Percentiles rank a stretch among this genome's conserved stretches.
Conservation (phyloP, 257 asterid species). For the Haberlea rhodopensis region DNA sequence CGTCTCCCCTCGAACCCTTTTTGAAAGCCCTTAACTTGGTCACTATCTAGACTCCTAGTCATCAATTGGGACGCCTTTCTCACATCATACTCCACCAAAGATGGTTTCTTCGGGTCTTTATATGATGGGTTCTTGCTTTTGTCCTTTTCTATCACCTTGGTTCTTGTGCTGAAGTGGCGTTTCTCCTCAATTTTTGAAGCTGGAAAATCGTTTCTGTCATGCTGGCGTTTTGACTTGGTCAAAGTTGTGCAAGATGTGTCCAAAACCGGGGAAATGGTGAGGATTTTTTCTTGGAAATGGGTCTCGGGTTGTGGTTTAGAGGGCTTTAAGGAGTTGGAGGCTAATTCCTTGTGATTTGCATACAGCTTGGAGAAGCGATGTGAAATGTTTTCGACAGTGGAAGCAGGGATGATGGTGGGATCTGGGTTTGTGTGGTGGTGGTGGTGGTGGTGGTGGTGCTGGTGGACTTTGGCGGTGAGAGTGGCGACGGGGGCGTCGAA, state of each 20-base stretch:
- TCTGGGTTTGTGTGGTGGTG: conserved; percentile 50
- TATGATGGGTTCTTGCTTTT: conserved; percentile 33
- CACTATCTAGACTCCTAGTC: conserved; percentile 37
- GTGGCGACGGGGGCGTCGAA: conserved; percentile 30
- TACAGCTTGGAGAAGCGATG: conserved; percentile 68
- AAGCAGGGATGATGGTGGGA: conserved; percentile 47
- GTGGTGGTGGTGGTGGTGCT: too few relatives aligned
- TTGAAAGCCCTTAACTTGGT: conserved; percentile 28
- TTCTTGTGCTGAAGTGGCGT: conserved; percentile 30
- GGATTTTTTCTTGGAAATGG: conserved; percentile 31
- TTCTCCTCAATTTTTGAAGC: conserved; percentile 15
- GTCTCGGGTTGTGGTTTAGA: conserved; percentile 30
- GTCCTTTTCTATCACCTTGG: conserved; percentile 39
- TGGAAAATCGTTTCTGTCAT: conserved; percentile 26
- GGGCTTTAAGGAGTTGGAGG: conserved; percentile 28
- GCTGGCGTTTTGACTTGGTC: conserved; percentile 67
- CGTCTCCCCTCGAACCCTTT: conserved; percentile 36
- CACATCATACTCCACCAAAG: conserved; percentile 39
- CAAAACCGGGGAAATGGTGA: too few relatives aligned
- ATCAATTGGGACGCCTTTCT: conserved; percentile 36
- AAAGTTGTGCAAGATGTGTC: conserved; percentile 49
- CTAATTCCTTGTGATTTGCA: conserved; percentile 48
- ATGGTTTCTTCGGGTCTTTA: conserved; percentile 25
- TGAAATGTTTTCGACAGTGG: conserved; percentile 71
- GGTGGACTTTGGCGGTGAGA: conserved; percentile 35